Base-by-base conservation (phyloP, 1,284 basidiomycete species). In the Xerocomus minutiporus region DNA sequence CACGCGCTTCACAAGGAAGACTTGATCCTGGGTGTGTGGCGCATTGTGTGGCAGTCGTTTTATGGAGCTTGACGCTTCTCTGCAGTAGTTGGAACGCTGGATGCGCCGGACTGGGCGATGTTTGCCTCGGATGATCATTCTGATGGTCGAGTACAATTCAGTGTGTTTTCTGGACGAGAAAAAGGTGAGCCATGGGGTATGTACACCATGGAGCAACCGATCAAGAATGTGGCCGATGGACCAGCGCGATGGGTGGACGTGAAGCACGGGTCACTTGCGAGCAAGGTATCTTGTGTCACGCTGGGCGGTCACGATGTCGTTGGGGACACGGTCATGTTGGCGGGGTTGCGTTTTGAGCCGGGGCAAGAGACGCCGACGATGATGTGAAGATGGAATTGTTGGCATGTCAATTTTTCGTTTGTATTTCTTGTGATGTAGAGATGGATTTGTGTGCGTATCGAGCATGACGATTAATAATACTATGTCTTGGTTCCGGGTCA, bases 91-190 rank as follows among this genome's bases (percentile, higher is more conserved):
- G 88, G 87, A 11, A 80, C 83, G 0, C 72, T 91, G 6, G 78
- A 82, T 48, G 77, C 85, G 2, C 74, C 79, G 0, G 83, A 88
- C 55, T 85, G 87, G 64, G 85, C 78, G 2, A 63, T 86, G 1
- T 84, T 86, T 60, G 83, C 88, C 42, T 84, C 83, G 59, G 84
- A 88, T 59, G 75, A 74, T 55, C 83, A 87, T 66, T 76, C 80
- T 0, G 81, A 86, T 59, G 80, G 83, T 4, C 54, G 71, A 73
- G 78, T 75, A 4, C 79, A 83, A 60, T 90, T 90, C 71, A 84
- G 86, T 56, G 81, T 88, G 7, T 83, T 79, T 59, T 68, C 78
- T 1, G 69, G 76, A 7, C 71, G n/a, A 68, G 70, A 58, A 59
- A 63, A 11, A 80, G 81, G 34, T 68, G 79, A 63, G 47, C 75